Conservation (phyloP, 805 yeast genomes). For the Starmerella cellae region DNA sequence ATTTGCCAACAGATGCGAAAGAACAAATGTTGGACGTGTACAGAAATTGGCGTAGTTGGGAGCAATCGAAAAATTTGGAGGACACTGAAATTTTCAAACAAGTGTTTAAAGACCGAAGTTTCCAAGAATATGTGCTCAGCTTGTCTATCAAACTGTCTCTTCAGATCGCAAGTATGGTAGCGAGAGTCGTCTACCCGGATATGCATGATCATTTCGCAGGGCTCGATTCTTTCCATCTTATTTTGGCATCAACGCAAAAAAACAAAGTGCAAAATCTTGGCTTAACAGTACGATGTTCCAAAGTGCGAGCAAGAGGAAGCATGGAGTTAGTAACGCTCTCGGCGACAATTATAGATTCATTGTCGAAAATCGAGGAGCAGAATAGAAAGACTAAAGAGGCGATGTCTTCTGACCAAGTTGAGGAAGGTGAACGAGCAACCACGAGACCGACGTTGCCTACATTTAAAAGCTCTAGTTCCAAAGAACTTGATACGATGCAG, state of each 20-base stretch:
- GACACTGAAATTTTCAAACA: conserved; percentile 22
- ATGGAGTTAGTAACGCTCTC: conserved; percentile 15
- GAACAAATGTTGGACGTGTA: conserved; percentile 46
- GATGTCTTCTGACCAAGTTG: not conserved
- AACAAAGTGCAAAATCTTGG: conserved; percentile 15
- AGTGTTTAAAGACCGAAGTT: conserved; percentile 12
- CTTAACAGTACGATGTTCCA: conserved; percentile 17
- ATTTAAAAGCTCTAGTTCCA: too few species aligned
- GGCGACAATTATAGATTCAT: conserved; percentile 5
- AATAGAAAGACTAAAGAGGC: not conserved
- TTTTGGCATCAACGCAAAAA: conserved; percentile 8
- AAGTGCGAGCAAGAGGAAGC: conserved; percentile 20
- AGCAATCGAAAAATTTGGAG: conserved; percentile 28
- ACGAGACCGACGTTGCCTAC: not conserved
- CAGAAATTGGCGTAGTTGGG: conserved; percentile 85
- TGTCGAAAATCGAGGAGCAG: not conserved
- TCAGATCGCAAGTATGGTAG: conserved; percentile 12
- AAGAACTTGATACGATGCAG: not conserved
- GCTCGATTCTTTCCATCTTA: conserved; percentile 4
- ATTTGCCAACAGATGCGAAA: conserved; percentile 41
- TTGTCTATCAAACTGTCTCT: conserved; percentile 6
- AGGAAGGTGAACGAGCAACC: not conserved
- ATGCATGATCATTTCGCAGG: conserved; percentile 15
- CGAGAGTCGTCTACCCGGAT: conserved; percentile 11
- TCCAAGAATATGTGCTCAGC: conserved; percentile 15